These are phyloP conservation scores for sweet orange (Citrus sinensis) DNA, from an alignment of 345 rosid species.

Conservation along the genomic window DNA sequence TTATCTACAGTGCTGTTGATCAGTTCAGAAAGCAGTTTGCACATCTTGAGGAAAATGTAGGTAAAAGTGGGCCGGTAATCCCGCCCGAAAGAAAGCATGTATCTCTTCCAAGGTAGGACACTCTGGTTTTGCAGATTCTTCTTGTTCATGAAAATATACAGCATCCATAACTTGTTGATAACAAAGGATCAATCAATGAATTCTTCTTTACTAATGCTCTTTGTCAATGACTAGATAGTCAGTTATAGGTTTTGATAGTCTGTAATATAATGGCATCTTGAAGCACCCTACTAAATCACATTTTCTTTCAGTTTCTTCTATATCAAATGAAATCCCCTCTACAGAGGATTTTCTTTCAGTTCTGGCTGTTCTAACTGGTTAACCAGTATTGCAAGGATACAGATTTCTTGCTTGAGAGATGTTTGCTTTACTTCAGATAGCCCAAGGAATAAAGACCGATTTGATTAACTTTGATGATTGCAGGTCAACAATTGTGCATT, in stretches of 20 bases:
- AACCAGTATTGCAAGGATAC: not conserved
- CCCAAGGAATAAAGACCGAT: not conserved
- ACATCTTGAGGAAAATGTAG: conserved; percentile 79
- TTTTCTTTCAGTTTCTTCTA: not conserved
- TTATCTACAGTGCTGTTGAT: conserved; percentile 72
- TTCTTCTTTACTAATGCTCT: not conserved
- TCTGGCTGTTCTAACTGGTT: not conserved
- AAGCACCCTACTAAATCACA: not conserved
- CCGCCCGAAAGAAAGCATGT: conserved; percentile 85
- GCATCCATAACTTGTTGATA: not conserved
- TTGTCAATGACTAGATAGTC: not conserved
- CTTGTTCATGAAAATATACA: not conserved
- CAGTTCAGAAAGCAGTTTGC: conserved; percentile 93
- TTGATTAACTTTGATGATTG: conserved; percentile 4
- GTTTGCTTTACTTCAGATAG: not conserved
- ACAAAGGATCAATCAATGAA: not conserved
- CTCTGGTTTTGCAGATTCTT: not conserved
- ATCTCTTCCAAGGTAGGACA: conserved; percentile 77
- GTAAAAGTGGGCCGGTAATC: conserved; percentile 61
- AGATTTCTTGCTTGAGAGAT: not conserved
- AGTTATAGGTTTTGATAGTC: not conserved
- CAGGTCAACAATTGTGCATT: conserved; percentile 87
- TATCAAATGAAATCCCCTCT: not conserved
- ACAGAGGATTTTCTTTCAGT: not conserved
- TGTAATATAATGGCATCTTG: not conserved